Base-by-base conservation (phyloP, 1,284 basidiomycete genomes). In the Wallemia ichthyophaga region DNA sequence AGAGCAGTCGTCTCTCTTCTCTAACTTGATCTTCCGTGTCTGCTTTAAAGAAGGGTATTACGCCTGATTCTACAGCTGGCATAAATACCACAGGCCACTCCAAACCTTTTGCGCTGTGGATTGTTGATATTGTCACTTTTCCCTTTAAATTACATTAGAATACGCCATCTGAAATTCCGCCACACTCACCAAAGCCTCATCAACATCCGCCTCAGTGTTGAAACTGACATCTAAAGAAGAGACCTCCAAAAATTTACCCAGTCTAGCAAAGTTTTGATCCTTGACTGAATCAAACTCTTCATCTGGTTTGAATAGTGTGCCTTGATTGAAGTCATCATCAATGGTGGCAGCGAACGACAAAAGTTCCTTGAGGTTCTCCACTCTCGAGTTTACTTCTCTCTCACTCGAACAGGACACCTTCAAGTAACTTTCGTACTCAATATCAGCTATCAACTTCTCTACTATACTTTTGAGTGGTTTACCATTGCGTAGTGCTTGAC, bases 41-140 rank as follows among this genome's bases (percentile, higher is more conserved):
- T 27, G 2, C 54, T 67, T 64, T 60, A 66, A 71, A 66, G 59
- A 62, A 70, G 33, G 66, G 70, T n/a, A 71, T 66, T 58, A 71
- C 70, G 0, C 70, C 69, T 0, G 69, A 61, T 69, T 60, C 65
- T 79, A 80, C 78, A 25, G 78, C 76, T 48, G 81, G 80, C n/a
- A 86, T 71, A 63, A 86, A 79, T 0, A 86, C 82, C 2, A 85
- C 82, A 0, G 85, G 85, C 85, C 86, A 94, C 68, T 94, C 87
- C 3, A 92, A 73, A 0, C 87, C 87, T 69, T 94, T 94, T 0
- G 87, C 85, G 11, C 85, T 78, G 70, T 94, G 88, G 58, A 85
- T 85, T 0, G 87, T 92, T 0, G 82, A 78, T 54, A 92, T 79
- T 0, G 82, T 86, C 2, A 94, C 87, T 75, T 81, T 28, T n/a